phyloP scores from a whole-genome alignment of 2,329 filamentous ascomycete genomes.

The Hypoxylon sp. region DNA sequence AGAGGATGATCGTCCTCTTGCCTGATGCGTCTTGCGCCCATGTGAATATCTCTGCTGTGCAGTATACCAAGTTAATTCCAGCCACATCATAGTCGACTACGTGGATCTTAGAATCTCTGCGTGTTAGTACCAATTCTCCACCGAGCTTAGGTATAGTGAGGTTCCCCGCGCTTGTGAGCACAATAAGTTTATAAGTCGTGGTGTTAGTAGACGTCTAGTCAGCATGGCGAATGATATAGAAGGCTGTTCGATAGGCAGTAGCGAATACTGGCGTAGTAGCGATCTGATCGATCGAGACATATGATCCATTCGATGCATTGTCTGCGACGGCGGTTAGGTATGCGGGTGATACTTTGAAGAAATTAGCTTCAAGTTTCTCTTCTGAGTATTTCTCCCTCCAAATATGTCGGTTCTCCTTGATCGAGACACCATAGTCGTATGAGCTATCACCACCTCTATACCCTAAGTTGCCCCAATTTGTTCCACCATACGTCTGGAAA shows the following conservation, averaged over 20 bases:
- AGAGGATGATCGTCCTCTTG: conserved; percentile 67
- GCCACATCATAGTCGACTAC: conserved; percentile 77
- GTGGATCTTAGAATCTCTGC: conserved; percentile 77
- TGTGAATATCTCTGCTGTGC: conserved; percentile 78
- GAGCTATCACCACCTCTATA: conserved; percentile 76
- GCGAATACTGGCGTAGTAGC: conserved; percentile 56
- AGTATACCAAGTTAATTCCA: conserved; percentile 73
- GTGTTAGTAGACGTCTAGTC: conserved; percentile 42
- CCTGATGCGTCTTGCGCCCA: conserved; percentile 59
- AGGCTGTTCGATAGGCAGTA: conserved; percentile 41
- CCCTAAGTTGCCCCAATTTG: conserved; percentile 87
- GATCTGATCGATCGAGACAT: conserved; percentile 60
- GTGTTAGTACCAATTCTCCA: conserved; percentile 51
- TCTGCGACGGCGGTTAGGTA: conserved; percentile 75
- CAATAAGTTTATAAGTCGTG: conserved; percentile 48
- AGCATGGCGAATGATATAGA: conserved; percentile 47
- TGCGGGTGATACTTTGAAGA: conserved; percentile 78
- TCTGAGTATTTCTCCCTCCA: conserved; percentile 84
- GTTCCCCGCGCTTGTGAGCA: conserved; percentile 48
- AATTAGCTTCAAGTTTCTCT: conserved; percentile 82
- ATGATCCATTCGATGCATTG: conserved; percentile 58
- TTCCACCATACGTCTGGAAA: conserved; percentile 76
- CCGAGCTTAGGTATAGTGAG: conserved; percentile 47
- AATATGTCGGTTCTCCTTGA: conserved; percentile 78
- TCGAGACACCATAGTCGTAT: conserved; percentile 70